phyloP scores from a whole-genome alignment of 768 basidiomycete genomes.

The Agaricus sinodeliciosus region DNA sequence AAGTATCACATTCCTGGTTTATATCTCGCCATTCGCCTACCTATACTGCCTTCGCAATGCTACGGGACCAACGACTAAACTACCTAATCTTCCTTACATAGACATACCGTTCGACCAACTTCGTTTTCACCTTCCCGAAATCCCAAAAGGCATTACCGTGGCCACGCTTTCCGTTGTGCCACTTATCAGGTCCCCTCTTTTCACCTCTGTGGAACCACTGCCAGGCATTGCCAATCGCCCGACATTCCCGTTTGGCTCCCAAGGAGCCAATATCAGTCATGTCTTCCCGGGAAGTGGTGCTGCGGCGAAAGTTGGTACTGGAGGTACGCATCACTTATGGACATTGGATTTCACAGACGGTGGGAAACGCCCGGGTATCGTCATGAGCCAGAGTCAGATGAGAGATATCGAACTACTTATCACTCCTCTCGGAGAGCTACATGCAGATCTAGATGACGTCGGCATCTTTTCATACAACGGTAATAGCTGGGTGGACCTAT shows the following conservation, averaged over 20 bases:
- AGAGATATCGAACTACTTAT: conserved; percentile 63
- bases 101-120: conserved; percentile 51
- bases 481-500: conserved; percentile 59
- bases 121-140: conserved; percentile 34
- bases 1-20: conserved; percentile 64
- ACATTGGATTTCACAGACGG: conserved; percentile 65
- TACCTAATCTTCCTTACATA: conserved; percentile 25
- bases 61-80: conserved; percentile 13
- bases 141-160: conserved; percentile 42
- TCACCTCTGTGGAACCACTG: conserved; percentile 35
- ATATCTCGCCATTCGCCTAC: conserved; percentile 66
- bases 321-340: conserved; percentile 42
- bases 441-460: conserved; percentile 29
- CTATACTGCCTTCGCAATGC: conserved; percentile 46
- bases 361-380: conserved; percentile 46
- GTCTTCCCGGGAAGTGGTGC: conserved; percentile 38
- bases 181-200: conserved; percentile 30
- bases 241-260: conserved; percentile 44
- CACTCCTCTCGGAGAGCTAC: conserved; percentile 46
- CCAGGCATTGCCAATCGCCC: conserved; percentile 40
- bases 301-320: conserved; percentile 9
- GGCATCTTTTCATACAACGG: conserved; percentile 36
- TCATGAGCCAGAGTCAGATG: conserved; percentile 70
- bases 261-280: conserved; percentile 42
- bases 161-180: conserved; percentile 44